Evolutionary conservation across 2,329 filamentous ascomycete species (phyloP), one percentile per base, ranked within the genome.

Genomic region (Aspergillus amoenus): DNA sequence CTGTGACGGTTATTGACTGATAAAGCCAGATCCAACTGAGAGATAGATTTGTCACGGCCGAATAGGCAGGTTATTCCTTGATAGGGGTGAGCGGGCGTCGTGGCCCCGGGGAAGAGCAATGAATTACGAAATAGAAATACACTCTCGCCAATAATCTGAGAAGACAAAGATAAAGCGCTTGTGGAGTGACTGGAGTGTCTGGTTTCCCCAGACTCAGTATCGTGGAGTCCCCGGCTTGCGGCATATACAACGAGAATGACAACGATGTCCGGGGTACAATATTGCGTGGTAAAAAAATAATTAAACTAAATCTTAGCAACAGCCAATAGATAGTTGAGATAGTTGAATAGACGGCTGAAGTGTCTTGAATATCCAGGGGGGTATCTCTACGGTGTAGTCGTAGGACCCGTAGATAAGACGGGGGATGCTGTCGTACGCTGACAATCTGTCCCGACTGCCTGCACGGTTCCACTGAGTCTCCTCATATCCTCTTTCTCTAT

Each of bases 381-480:
- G 1, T 9, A 30, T 30, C 27, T 30, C 27, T 30, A 4, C 21
- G 21, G 21, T 21, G 21, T 21, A 4, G 9, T 30, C 27, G 9
- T 11, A 4, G 48, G 48, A 43, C 48, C 39, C 48, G 37, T 51
- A 51, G 48, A 51, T 51, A 51, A 51, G 48, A 18, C 17, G 5
- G 24, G 9, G 9, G 27, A 43, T 43, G 39, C 48, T 32, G 24
- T n/a, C 11, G 22, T 21, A 51, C 17, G 11, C 39, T 51, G 39
- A 32, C 5, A 5, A 17, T 11, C 24, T 18, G 11, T 6, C 13
- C 48, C 27, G 0, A 30, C 27, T 30, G 8, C 27, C 27, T 30
- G 27, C 27, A 3, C 27, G 27, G 27, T 9, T 4, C 27, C 27
- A 30, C 27, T 3, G 27, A 11, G 27, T 30, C 27, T 30, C 27